Percentiles rank a stretch among this genome's conserved stretches.
These are phyloP conservation scores for Biscutella laevigata DNA, from an alignment of 441 rosid genomes.

Conservation along the genomic window DNA sequence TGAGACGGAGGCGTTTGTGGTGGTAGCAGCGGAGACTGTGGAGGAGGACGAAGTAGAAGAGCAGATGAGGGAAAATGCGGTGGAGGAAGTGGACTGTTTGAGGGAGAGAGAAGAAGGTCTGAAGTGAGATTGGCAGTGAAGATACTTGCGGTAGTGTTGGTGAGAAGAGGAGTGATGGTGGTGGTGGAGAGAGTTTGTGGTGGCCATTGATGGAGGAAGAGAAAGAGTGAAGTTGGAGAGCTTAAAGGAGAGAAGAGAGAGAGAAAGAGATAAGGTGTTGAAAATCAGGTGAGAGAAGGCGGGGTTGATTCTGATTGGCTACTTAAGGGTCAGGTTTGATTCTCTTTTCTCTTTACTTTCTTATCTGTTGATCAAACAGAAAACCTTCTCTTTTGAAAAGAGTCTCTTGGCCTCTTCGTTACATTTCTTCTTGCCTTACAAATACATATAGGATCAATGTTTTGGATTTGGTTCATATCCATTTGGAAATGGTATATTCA, in stretches of 20 bases:
- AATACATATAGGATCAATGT: too few relatives aligned
- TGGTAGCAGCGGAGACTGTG: constrained; percentile 30
- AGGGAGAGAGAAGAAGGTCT: constrained; percentile 31
- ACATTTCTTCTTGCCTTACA: too few relatives aligned
- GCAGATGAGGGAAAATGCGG: constrained; percentile 18
- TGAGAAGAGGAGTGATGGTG: constrained; percentile 24
- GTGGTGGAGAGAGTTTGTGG: constrained; percentile 37
- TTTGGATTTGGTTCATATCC: too few relatives aligned
- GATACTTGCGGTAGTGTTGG: constrained; percentile 24
- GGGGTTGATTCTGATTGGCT: constrained; percentile 46
- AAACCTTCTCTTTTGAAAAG: too few relatives aligned
- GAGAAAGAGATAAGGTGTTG: constrained; percentile 21
- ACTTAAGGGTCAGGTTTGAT: constrained; percentile 43
- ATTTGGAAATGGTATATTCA: too few relatives aligned
- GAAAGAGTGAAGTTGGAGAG: constrained; percentile 25
- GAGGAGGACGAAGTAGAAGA: constrained; percentile 27
- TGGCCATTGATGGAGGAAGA: constrained; percentile 30
- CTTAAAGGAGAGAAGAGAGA: constrained; percentile 18
- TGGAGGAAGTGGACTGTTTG: constrained; percentile 27
- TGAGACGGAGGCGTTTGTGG: constrained; percentile 26
- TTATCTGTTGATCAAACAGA: too few relatives aligned
- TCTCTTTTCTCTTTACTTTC: constrained; percentile 18
- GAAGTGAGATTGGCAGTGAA: constrained; percentile 22
- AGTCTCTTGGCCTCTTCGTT: too few relatives aligned
- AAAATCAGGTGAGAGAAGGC: constrained; percentile 27